Evolutionary conservation across 2,329 filamentous ascomycete genomes (phyloP), one percentile per base, ranked within the genome.

Genomic region (Neospermospora avenae): DNA sequence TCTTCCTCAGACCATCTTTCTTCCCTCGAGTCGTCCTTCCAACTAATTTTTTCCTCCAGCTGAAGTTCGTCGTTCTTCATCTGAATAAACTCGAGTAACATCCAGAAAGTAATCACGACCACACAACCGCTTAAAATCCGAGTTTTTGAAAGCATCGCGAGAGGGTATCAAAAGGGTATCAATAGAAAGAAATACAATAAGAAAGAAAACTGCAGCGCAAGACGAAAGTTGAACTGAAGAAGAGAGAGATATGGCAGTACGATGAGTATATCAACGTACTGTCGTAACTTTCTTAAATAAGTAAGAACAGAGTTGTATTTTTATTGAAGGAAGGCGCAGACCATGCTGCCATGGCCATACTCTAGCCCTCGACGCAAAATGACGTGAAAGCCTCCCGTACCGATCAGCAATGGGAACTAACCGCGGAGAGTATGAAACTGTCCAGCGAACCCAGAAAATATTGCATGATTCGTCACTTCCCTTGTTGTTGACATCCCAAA

Each of bases 91-190:
- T 31, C 46, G 28, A 51, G 11, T 22, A 35, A 51, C 28, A 51
- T 11, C 46, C 46, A 51, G 8, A 51, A 31, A 18, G 46, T 22
- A 28, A 51, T 28, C 46, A 51, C n/a, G 13, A 51, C n/a, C 5
- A 37, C 28, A 51, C 46, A 28, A 51, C 22, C 46, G 34, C 28
- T 31, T n/a, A 51, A 10, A n/a, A 37, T 11, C 22, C 46, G 31
- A 18, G 46, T 18, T 51, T 22, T 37, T 14, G 46, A 51, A 51
- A 51, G n/a, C 46, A 51, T 51, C 46, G 46, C 46, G 46, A 51
- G 14, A 35, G 46, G 46, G 46, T 51, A 51, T 51, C 46, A 51
- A 51, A 14, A 35, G 46, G 46, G 46, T 51, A 51, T 51, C 46
- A 51, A 37, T 35, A 16, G n/a, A 34, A 8, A 18, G 22, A 35